phyloP scores from a whole-genome alignment of 176 grass and related monocot genomes.

The Phoenix roebelenii region DNA sequence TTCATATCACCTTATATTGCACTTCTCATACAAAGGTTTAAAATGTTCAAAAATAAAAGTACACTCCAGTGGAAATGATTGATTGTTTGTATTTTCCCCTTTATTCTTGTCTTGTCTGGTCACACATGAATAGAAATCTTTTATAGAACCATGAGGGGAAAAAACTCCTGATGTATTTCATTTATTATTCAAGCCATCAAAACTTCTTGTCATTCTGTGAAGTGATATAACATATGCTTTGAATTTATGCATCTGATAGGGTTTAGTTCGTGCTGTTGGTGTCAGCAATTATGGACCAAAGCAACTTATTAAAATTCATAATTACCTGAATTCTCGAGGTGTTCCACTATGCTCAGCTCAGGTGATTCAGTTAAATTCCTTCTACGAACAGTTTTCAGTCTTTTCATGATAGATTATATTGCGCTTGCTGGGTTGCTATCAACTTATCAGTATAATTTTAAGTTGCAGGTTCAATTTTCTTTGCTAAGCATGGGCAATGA shows the following conservation, averaged over 20 bases:
- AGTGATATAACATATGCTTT: not conserved
- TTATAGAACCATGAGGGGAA: too few relatives aligned
- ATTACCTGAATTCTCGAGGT: slow-evolving; percentile 56
- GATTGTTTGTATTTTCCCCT: too few relatives aligned
- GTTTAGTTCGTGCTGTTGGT: slow-evolving; percentile 72
- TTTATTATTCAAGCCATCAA: too few relatives aligned
- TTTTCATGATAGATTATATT: not conserved
- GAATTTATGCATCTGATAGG: slow-evolving; percentile 28
- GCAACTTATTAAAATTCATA: slow-evolving; percentile 77
- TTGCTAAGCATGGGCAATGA: slow-evolving; percentile 70
- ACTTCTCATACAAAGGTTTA: too few relatives aligned
- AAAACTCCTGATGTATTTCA: too few relatives aligned
- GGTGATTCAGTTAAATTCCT: slow-evolving; percentile 33
- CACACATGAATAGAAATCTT: too few relatives aligned
- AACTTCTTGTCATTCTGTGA: not conserved
- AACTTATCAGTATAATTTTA: not conserved
- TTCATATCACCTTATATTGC: too few relatives aligned
- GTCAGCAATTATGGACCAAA: slow-evolving; percentile 96
- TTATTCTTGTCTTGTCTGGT: too few relatives aligned
- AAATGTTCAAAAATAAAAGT: too few relatives aligned
- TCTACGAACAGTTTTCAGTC: too few relatives aligned
- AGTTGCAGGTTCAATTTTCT: slow-evolving; percentile 73
- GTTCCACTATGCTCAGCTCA: slow-evolving; percentile 84
- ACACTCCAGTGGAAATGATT: too few relatives aligned
- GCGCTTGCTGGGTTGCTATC: not conserved